phyloP scores from a whole-genome alignment of 257 asterid genomes.

The Handroanthus guayacan region DNA sequence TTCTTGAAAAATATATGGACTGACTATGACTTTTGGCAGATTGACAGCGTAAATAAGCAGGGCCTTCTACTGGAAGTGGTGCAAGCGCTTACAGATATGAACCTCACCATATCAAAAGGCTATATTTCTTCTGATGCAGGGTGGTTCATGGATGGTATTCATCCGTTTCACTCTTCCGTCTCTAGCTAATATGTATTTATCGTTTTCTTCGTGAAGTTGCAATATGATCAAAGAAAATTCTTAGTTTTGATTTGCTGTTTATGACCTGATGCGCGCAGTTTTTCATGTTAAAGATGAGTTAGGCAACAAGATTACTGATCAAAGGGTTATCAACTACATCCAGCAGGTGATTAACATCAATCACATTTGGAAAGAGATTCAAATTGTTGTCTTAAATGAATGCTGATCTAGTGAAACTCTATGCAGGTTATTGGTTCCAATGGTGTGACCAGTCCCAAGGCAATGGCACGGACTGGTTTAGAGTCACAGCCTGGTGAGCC shows the following conservation, averaged over 20 bases:
- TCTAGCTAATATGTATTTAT: neutral
- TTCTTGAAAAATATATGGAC: neutral
- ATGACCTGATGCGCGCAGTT: constrained; percentile 51
- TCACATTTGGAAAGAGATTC: neutral
- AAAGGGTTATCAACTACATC: constrained; percentile 63
- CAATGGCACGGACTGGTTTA: constrained; percentile 33
- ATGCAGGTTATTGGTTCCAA: constrained; percentile 59
- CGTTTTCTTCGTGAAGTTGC: neutral
- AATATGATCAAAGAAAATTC: neutral
- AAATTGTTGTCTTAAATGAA: neutral
- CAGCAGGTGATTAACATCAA: constrained; percentile 54
- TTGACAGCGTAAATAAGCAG: constrained; percentile 71
- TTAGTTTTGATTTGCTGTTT: neutral
- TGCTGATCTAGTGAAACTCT: neutral
- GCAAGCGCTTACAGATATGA: constrained; percentile 74
- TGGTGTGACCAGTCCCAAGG: constrained; percentile 29
- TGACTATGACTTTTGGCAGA: constrained; percentile 41
- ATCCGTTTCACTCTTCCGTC: neutral
- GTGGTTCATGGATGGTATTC: constrained; percentile 85
- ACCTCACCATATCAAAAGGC: constrained; percentile 71
- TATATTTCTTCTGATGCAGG: constrained; percentile 84
- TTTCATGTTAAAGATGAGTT: constrained; percentile 73
- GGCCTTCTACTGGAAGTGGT: constrained; percentile 79
- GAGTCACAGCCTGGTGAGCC: constrained; percentile 44
- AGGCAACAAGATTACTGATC: constrained; percentile 70